phyloP scores from a whole-genome alignment of 495 filamentous ascomycete species.

The Apiosordaria backusii region DNA sequence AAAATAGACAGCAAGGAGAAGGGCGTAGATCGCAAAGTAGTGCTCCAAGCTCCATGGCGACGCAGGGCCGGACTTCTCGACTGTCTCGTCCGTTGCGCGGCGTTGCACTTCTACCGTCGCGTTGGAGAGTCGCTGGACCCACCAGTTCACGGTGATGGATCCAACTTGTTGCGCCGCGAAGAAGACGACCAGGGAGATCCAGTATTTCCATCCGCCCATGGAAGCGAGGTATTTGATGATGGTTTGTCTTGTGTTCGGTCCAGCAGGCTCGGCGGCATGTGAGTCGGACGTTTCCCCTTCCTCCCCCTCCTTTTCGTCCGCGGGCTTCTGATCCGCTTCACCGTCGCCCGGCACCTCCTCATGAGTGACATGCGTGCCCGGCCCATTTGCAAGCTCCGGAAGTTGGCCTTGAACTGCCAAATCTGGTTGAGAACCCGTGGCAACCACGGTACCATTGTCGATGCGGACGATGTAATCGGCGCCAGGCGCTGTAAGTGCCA shows the following conservation, averaged over 20 bases:
- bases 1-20: constrained; percentile 14
- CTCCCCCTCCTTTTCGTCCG: constrained; percentile 6
- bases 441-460: constrained; percentile 12
- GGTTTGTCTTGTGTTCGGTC: constrained; percentile 8
- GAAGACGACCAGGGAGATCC: constrained; percentile 17
- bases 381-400: constrained; percentile 10
- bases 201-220: constrained; percentile 17
- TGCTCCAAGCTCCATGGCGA: constrained; percentile 10
- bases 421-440: constrained; percentile 9
- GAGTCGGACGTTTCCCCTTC: constrained; percentile 9
- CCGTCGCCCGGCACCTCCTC: background rate
- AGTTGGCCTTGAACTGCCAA: constrained; percentile 14
- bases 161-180: constrained; percentile 17
- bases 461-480: constrained; percentile 8
- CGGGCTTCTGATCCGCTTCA: constrained; percentile 1
- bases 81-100: background rate
- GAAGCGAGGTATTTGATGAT: constrained; percentile 14
- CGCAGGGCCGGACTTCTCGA: constrained; percentile 1
- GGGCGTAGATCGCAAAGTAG: constrained; percentile 14
- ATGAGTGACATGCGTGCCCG: background rate
- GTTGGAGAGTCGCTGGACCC: constrained; percentile 16
- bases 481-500: constrained; percentile 2
- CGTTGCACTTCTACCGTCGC: constrained; percentile 11
- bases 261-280: constrained; percentile 6
- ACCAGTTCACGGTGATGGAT: constrained; percentile 19